Conservation (phyloP, 768 basidiomycete species). For the Amanita fuliginea region DNA sequence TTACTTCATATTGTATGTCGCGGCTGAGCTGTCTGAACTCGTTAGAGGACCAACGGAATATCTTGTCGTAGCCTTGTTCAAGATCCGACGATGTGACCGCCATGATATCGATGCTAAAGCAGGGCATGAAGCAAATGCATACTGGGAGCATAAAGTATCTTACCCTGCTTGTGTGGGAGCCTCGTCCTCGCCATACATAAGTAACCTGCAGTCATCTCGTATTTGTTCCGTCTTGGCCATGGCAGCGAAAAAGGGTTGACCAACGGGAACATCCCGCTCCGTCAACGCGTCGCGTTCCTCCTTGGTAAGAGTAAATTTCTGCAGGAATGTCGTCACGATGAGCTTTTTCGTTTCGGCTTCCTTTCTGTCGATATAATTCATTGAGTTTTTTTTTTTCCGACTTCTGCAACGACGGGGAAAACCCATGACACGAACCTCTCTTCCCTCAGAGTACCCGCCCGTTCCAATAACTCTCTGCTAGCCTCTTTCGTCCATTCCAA, state of each 20-base stretch:
- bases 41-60: conserved; percentile 74
- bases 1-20: conserved; percentile 66
- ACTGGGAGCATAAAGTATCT: conserved; percentile 6
- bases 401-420: not conserved
- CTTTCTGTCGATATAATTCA: conserved; percentile 30
- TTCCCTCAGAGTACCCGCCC: conserved; percentile 63
- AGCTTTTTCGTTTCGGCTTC: conserved; percentile 60
- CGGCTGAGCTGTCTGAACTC: conserved; percentile 75
- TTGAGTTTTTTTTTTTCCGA: not conserved
- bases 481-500: conserved; percentile 65
- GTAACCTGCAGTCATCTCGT: conserved; percentile 70
- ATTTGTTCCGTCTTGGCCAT: conserved; percentile 84
- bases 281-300: conserved; percentile 65
- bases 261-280: conserved; percentile 70
- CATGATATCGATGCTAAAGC: conserved; percentile 77
- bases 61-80: conserved; percentile 85
- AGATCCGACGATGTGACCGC: conserved; percentile 67
- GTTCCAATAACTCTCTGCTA: conserved; percentile 71
- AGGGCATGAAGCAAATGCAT: not conserved
- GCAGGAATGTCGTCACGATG: conserved; percentile 71
- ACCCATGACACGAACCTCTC: conserved; percentile 45
- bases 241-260: conserved; percentile 64
- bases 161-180: conserved; percentile 64
- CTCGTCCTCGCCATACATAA: conserved; percentile 80
- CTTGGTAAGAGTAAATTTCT: conserved; percentile 73